Percentiles rank a stretch among this genome's conserved stretches.
Evolutionary conservation across 805 yeast genomes (phyloP).

Genomic region (Metschnikowia vanudenii): DNA sequence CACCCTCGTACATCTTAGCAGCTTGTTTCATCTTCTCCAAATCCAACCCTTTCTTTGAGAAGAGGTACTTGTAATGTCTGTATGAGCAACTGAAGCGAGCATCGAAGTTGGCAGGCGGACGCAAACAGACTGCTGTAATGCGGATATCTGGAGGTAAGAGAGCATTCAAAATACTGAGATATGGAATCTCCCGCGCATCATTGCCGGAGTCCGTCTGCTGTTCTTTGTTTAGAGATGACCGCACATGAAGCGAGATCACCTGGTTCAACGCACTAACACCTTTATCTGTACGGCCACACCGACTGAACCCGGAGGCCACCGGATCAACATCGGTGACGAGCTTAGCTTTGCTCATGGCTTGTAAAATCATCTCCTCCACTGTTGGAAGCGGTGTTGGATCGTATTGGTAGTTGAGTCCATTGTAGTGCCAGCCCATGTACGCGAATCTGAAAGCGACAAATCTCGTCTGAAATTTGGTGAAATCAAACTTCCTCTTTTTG

Average conservation of each 20-base stretch:
- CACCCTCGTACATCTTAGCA: constrained; percentile 61
- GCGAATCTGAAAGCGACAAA: constrained; percentile 80
- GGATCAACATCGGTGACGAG: constrained; percentile 63
- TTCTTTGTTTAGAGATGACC: constrained; percentile 64
- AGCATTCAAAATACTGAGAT: constrained; percentile 71
- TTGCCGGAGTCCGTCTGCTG: constrained; percentile 56
- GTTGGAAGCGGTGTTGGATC: constrained; percentile 81
- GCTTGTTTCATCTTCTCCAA: constrained; percentile 68
- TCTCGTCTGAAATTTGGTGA: constrained; percentile 59
- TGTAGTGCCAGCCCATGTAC: constrained; percentile 92
- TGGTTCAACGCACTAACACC: constrained; percentile 99
- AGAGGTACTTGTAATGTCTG: constrained; percentile 84
- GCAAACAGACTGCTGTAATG: constrained; percentile 74
- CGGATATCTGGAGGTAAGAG: constrained; percentile 78
- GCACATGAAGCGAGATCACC: constrained; percentile 74
- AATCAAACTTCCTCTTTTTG: constrained; percentile 52
- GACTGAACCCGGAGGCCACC: constrained; percentile 65
- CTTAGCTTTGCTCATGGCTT: constrained; percentile 66
- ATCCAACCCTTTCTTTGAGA: constrained; percentile 57
- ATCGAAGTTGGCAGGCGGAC: constrained; percentile 82
- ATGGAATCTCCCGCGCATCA: constrained; percentile 73
- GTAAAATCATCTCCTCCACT: constrained; percentile 72
- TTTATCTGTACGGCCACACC: constrained; percentile 93
- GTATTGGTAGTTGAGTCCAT: constrained; percentile 81
- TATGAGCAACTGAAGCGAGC: constrained; percentile 89